Base-by-base conservation (phyloP, 2,329 filamentous ascomycete genomes). In the Penicillium fuscoglaucum region DNA sequence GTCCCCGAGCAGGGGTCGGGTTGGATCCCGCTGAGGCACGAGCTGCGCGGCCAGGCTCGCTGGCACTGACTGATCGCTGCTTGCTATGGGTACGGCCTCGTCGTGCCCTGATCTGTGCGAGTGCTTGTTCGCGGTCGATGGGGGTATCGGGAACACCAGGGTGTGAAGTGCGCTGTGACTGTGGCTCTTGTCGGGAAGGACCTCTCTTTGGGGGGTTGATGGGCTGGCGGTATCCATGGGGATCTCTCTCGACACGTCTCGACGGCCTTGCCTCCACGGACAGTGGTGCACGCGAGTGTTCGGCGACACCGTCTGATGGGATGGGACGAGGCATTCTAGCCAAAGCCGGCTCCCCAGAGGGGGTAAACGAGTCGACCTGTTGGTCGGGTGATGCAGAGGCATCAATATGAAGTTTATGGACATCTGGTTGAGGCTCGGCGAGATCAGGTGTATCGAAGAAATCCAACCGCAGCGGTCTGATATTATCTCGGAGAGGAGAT, bases 51-150 rank as follows among this genome's bases (percentile, higher is more conserved):
- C 71, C 60, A 6, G 71, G 70, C 61, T 78, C 76, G 33, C 68
- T 73, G 19, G 74, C 73, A 47, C 76, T 78, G 12, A 71, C 72
- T 46, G 75, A 78, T 59, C 75, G 69, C 58, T 78, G 74, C 58
- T 72, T 72, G 53, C 71, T 78, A 59, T 75, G 74, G n/a, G 79
- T 75, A 50, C 78, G 72, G 15, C 75, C 77, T 54, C 79, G 72
- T 47, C 79, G 70, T n/a, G 78, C 79, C 57, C 78, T 69, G 43
- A 82, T 82, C 61, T 80, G 78, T 8, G 80, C 79, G 1, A 82
- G 70, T 2, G 79, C 79, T 59, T 79, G 74, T 68, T 81, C 79
- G 21, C 79, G 75, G 50, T 72, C 77, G 53, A 80, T 74, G 4
- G 79, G 78, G 1, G 75, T 78, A n/a, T 76, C 74, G 1, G 75